Evolutionary conservation across 2,329 filamentous ascomycete genomes (phyloP).

Genomic region (Alternaria atra): DNA sequence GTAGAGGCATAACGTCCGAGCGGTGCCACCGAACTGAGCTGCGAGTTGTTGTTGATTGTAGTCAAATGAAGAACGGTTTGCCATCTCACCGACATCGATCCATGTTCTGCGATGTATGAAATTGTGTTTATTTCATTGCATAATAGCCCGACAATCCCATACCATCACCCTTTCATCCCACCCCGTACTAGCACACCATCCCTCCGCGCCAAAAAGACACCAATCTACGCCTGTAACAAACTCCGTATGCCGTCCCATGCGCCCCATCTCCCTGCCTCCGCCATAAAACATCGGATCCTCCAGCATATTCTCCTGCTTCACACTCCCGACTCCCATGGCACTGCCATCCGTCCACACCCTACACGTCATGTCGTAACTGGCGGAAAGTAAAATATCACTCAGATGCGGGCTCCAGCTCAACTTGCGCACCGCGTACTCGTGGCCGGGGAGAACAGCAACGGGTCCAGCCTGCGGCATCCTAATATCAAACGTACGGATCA

Average conservation of each 20-base stretch:
- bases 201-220: conserved; percentile 94
- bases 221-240: conserved; percentile 97
- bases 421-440: conserved; percentile 88
- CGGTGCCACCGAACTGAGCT: too few relatives aligned
- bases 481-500: conserved; percentile 90
- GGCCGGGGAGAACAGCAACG: conserved; percentile 77
- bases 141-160: conserved; percentile 83
- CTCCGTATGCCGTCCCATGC: conserved; percentile 94
- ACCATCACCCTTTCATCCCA: conserved; percentile 94
- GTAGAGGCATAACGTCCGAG: too few relatives aligned
- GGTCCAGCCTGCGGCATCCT: conserved; percentile 78
- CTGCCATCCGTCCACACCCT: conserved; percentile 90
- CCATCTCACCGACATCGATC: not conserved
- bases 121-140: conserved; percentile 49
- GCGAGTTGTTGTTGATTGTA: not conserved
- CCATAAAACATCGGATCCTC: conserved; percentile 52
- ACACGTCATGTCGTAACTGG: conserved; percentile 98
- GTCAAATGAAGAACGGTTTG: not conserved
- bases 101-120: not conserved
- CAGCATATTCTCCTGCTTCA: conserved; percentile 46
- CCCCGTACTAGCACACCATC: conserved; percentile 92
- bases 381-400: conserved; percentile 85
- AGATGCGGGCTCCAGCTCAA: conserved; percentile 93
- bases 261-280: conserved; percentile 76
- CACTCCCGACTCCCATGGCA: conserved; percentile 53